phyloP scores from a whole-genome alignment of 169 alveolate genomes.

The Babesia divergens region DNA sequence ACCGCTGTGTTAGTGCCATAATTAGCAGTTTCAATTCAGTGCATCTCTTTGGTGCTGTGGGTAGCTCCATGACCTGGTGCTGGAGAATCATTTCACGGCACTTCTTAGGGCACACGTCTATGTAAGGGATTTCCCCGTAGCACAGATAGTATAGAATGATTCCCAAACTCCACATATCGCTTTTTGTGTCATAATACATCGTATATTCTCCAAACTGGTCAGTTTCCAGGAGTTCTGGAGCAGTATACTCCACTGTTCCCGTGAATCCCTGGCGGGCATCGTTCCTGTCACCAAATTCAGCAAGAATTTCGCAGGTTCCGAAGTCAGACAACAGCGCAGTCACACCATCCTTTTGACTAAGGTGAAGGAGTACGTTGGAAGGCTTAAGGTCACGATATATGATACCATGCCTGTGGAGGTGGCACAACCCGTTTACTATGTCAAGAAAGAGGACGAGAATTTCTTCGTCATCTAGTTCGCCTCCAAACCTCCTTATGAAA shows the following conservation, averaged over 20 bases:
- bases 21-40: conserved; percentile 20
- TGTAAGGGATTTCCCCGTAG: conserved; percentile 65
- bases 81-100: conserved; percentile 47
- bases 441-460: conserved; percentile 63
- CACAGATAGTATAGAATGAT: conserved; percentile 70
- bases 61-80: conserved; percentile 7
- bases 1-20: conserved; percentile 14
- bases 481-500: conserved; percentile 23
- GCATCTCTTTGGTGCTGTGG: conserved; percentile 5
- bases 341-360: conserved; percentile 16
- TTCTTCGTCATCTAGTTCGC: conserved; percentile 31
- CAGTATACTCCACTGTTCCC: conserved; percentile 84
- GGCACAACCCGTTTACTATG: conserved; percentile 72
- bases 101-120: conserved; percentile 47
- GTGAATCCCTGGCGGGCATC: conserved; percentile 62
- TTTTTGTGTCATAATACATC: conserved; percentile 58
- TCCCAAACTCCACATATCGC: conserved; percentile 84
- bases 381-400: conserved; percentile 82
- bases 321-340: conserved; percentile 78
- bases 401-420: conserved; percentile 73
- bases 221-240: conserved; percentile 77
- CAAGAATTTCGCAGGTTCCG: conserved; percentile 76
- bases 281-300: conserved; percentile 1
- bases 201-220: conserved; percentile 45
- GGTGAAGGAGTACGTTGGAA: conserved; percentile 74